Percentiles rank a stretch among this genome's conserved stretches.
phyloP scores from a whole-genome alignment of 2,329 filamentous ascomycete species.

The Beauveria asiatica region DNA sequence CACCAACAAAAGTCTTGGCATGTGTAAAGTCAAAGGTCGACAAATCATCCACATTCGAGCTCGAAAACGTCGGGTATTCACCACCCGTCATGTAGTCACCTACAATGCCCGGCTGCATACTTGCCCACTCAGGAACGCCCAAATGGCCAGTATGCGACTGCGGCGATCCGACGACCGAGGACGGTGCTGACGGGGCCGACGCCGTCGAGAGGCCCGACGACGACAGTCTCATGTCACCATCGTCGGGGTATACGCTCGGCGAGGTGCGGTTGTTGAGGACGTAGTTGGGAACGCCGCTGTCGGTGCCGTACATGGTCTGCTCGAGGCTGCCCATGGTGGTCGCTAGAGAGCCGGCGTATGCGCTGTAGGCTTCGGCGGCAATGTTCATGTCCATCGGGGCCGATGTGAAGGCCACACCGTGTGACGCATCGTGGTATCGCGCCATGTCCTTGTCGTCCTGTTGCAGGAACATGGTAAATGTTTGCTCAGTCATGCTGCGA shows the following conservation, averaged over 20 bases:
- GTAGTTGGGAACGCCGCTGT: constrained; percentile 31
- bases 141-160: constrained; percentile 48
- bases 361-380: constrained; percentile 36
- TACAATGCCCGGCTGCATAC: constrained; percentile 56
- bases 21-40: constrained; percentile 38
- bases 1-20: constrained; percentile 48
- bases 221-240: constrained; percentile 40
- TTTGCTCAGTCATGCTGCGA: constrained; percentile 7
- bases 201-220: constrained; percentile 53
- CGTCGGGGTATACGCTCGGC: constrained; percentile 41
- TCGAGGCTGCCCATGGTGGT: constrained; percentile 35
- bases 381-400: constrained; percentile 40
- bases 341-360: constrained; percentile 20
- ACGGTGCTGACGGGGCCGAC: constrained; percentile 55
- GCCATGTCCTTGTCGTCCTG: constrained; percentile 30
- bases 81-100: constrained; percentile 44
- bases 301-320: constrained; percentile 34
- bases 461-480: constrained; percentile 13
- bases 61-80: constrained; percentile 47
- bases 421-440: constrained; percentile 39
- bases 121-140: constrained; percentile 54
- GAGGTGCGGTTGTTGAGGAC: constrained; percentile 40
- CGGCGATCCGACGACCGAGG: constrained; percentile 60
- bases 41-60: constrained; percentile 41
- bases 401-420: constrained; percentile 30